phyloP scores from a whole-genome alignment of 257 asterid genomes.

The Solanum chilense region DNA sequence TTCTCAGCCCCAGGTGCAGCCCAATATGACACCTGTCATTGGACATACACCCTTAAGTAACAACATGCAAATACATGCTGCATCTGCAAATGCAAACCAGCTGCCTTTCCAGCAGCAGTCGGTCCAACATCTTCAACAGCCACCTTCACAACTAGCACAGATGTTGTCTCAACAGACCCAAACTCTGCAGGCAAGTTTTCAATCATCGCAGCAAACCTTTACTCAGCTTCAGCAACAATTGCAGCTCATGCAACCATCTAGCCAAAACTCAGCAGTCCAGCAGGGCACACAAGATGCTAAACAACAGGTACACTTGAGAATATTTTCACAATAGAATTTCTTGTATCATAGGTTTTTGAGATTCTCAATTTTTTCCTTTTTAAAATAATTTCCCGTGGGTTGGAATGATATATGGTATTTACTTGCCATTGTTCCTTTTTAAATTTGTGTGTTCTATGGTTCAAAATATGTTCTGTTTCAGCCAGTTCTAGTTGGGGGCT shows the following conservation, averaged over 20 bases:
- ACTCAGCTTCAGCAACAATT: conserved; percentile 90
- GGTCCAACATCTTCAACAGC: conserved; percentile 31
- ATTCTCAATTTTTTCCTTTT: neutral
- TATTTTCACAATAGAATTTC: neutral
- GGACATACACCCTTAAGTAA: conserved; percentile 34
- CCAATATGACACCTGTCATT: conserved; percentile 22
- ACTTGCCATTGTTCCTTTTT: neutral
- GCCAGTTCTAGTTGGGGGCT: neutral
- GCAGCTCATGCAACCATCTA: conserved; percentile 75
- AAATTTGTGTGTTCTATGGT: neutral
- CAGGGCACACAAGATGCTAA: conserved; percentile 46
- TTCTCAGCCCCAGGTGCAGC: conserved; percentile 49
- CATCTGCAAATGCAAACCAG: conserved; percentile 23
- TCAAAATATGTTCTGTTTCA: neutral
- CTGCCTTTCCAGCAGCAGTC: conserved; percentile 25
- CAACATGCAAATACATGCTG: neutral
- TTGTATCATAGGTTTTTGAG: neutral
- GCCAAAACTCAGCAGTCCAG: conserved; percentile 36
- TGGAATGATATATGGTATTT: neutral
- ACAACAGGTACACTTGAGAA: conserved; percentile 47
- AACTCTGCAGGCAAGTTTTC: conserved; percentile 84
- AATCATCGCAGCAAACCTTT: conserved; percentile 75
- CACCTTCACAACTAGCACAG: conserved; percentile 86
- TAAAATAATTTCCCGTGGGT: neutral
- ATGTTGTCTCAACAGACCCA: conserved; percentile 88